Evolutionary conservation across 768 basidiomycete species (phyloP).

Genomic region (Hortiboletus flavorubellus): DNA sequence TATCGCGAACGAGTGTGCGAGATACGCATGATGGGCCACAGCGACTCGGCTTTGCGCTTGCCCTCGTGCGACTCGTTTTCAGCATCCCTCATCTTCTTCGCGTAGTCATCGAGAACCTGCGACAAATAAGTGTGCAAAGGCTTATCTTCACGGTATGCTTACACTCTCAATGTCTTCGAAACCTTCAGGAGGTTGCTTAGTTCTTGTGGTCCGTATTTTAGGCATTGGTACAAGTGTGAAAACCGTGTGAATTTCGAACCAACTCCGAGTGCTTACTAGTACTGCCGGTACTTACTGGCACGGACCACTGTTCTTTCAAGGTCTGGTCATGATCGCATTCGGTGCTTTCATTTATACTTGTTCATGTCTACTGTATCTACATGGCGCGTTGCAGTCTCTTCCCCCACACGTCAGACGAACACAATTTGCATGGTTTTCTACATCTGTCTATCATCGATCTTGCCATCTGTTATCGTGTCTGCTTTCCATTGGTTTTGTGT

Average conservation of each 20-base stretch:
- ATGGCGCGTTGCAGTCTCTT: no score
- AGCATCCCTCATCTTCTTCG: slow-evolving; percentile 98
- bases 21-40: slow-evolving; percentile 99
- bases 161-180: slow-evolving; percentile 91
- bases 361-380: no score
- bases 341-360: no score
- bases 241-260: slow-evolving; percentile 17
- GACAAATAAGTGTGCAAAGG: slow-evolving; percentile 5
- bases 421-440: no score
- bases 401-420: no score
- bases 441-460: no score
- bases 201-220: slow-evolving; percentile 88
- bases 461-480: no score
- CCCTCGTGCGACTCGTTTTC: slow-evolving; percentile 99
- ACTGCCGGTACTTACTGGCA: no score
- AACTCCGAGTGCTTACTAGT: no score
- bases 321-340: no score
- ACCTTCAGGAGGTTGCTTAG: slow-evolving; percentile 93
- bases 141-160: slow-evolving; percentile 18
- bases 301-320: no score
- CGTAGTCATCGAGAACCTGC: slow-evolving; percentile 96
- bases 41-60: slow-evolving; percentile 87
- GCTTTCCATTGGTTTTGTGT: no score
- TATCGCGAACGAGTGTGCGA: slow-evolving; percentile 95
- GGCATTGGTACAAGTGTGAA: slow-evolving; percentile 56